A percentile compares a stretch with the other conserved stretches of the same genome.
Conservation (phyloP, 2,329 filamentous ascomycete species). For the Aphanoascus verrucosus region DNA sequence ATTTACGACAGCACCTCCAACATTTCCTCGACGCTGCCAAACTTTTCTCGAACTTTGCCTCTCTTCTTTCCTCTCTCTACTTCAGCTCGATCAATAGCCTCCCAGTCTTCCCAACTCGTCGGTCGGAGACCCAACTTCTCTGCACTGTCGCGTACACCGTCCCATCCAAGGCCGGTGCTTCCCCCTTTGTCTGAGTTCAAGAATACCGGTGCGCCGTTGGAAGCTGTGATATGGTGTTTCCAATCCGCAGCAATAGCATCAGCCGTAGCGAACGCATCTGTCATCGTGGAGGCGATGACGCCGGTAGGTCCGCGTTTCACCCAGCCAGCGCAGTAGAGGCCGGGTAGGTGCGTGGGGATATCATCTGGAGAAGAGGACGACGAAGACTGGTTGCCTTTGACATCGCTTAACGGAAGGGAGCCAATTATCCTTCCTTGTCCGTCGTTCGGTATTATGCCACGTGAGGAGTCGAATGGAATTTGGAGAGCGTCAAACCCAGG, state of each 20-base stretch:
- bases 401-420: constrained; percentile 2
- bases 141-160: constrained; percentile 56
- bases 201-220: constrained; percentile 30
- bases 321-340: constrained; percentile 91
- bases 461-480: constrained; percentile 63
- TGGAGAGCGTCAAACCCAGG: constrained; percentile 62
- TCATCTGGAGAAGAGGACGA: constrained; percentile 13
- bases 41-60: constrained; percentile 71
- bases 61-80: constrained; percentile 50
- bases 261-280: constrained; percentile 80
- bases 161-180: constrained; percentile 56
- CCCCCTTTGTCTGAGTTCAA: constrained; percentile 34
- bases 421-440: constrained; percentile 59
- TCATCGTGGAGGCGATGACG: constrained; percentile 92
- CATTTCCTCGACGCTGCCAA: constrained; percentile 49
- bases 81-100: constrained; percentile 71
- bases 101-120: constrained; percentile 79
- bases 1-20: constrained; percentile 33
- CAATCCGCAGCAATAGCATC: constrained; percentile 78
- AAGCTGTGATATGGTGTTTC: constrained; percentile 28
- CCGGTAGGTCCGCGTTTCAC: constrained; percentile 90
- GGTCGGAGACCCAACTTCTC: constrained; percentile 46
- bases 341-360: constrained; percentile 43
- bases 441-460: constrained; percentile 75
- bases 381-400: not conserved